These are phyloP conservation scores for Cryptococcus sp. DNA, from an alignment of 1,284 basidiomycete genomes.

Conservation along the genomic window DNA sequence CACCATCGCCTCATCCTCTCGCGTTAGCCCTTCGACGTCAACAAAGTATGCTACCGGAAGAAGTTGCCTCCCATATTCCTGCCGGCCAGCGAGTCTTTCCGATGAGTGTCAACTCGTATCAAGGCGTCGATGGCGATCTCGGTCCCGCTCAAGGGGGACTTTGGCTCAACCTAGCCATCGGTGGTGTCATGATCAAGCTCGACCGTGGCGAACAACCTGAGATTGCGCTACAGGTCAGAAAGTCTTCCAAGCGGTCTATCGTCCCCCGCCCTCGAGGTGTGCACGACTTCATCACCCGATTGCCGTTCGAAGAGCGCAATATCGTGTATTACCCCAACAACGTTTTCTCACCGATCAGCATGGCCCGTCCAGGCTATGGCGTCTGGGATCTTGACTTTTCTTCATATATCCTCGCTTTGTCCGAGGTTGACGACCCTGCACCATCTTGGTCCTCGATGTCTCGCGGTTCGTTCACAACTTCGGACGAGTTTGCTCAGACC, in stretches of 20 bases:
- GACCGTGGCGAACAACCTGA: slow-evolving; percentile 35
- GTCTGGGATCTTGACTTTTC: slow-evolving; percentile 48
- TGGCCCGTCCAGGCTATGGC: slow-evolving; percentile 45
- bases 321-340: slow-evolving; percentile 37
- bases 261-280: slow-evolving; percentile 35
- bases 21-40: slow-evolving; percentile 37
- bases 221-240: slow-evolving; percentile 12
- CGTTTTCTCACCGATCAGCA: slow-evolving; percentile 35
- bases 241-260: slow-evolving; percentile 13
- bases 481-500: slow-evolving; percentile 1
- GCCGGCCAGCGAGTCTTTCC: slow-evolving; percentile 44
- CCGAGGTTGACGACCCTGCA: slow-evolving; percentile 27
- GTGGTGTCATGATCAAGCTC: slow-evolving; percentile 29
- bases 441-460: neutral
- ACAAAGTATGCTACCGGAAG: slow-evolving; percentile 40
- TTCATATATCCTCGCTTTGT: slow-evolving; percentile 38
- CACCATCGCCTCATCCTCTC: slow-evolving; percentile 47
- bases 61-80: slow-evolving; percentile 44
- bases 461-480: neutral
- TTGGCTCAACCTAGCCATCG: slow-evolving; percentile 32
- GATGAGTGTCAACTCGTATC: slow-evolving; percentile 35
- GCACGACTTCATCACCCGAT: slow-evolving; percentile 42
- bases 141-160: slow-evolving; percentile 38
- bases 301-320: slow-evolving; percentile 47
- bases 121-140: slow-evolving; percentile 21